Conservation (phyloP, 192 early-diverging fungal genomes). For the Rhizophagus prolifer region DNA sequence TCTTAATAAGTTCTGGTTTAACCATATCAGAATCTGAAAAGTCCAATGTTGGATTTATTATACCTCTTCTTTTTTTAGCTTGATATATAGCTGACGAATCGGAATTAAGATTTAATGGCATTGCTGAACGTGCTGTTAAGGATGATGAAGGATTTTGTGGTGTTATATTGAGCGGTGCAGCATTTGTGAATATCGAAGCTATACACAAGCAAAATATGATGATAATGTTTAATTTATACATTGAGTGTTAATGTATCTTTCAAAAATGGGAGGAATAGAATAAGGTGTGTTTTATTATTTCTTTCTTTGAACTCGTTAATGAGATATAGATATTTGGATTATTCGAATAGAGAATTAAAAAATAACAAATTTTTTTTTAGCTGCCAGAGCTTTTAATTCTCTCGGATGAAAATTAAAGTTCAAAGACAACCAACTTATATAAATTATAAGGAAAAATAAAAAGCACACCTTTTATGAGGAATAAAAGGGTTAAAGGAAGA, state of each 20-base stretch:
- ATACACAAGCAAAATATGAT: not conserved
- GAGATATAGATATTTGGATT: too few species aligned
- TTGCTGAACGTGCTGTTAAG: not conserved
- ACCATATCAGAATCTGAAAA: not conserved
- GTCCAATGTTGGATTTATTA: not conserved
- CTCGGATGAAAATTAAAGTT: too few species aligned
- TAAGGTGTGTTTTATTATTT: too few species aligned
- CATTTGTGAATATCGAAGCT: not conserved
- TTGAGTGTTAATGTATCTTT: not conserved
- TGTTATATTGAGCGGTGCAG: not conserved
- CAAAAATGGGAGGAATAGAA: too few species aligned
- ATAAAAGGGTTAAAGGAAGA: too few species aligned
- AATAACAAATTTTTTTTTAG: too few species aligned
- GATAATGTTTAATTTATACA: not conserved
- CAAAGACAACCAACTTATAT: too few species aligned
- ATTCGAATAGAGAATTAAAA: too few species aligned
- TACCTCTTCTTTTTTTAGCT: not conserved
- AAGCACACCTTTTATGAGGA: too few species aligned
- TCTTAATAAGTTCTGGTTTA: not conserved
- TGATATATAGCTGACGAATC: not conserved
- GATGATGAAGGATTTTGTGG: not conserved
- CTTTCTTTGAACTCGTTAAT: too few species aligned
- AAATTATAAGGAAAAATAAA: too few species aligned
- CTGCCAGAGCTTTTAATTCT: too few species aligned
- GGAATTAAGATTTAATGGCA: not conserved